These are phyloP conservation scores for Kazachstania psychrophila DNA, from an alignment of 805 yeast species.

Conservation along the genomic window DNA sequence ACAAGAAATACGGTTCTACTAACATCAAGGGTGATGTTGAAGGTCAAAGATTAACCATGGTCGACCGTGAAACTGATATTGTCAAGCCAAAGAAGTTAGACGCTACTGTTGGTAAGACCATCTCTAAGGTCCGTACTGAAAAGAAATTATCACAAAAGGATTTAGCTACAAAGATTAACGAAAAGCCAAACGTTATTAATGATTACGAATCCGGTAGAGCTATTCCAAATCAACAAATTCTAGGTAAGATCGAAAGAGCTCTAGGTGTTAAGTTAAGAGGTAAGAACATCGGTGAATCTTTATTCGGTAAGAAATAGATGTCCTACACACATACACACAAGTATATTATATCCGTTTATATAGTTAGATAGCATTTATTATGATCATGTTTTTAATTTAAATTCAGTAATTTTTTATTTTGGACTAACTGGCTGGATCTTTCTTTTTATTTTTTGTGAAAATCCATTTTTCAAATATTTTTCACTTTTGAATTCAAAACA, in stretches of 20 bases:
- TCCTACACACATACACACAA: too few relatives aligned
- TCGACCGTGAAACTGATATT: conserved; percentile 89
- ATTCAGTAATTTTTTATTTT: too few relatives aligned
- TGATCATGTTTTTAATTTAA: too few relatives aligned
- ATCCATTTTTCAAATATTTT: too few relatives aligned
- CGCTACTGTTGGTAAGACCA: conserved; percentile 75
- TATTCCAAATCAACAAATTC: conserved; percentile 88
- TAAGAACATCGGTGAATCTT: conserved; percentile 86
- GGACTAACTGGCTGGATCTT: too few relatives aligned
- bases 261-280: conserved; percentile 94
- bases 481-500: too few relatives aligned
- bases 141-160: conserved; percentile 91
- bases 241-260: conserved; percentile 87
- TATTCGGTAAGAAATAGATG: conserved; percentile 40
- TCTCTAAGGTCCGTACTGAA: conserved; percentile 76
- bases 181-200: conserved; percentile 89
- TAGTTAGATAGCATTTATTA: too few relatives aligned
- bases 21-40: conserved; percentile 65
- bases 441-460: too few relatives aligned
- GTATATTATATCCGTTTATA: too few relatives aligned
- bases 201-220: conserved; percentile 98
- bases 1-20: conserved; percentile 76
- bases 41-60: conserved; percentile 89
- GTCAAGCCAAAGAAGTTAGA: conserved; percentile 88
- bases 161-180: conserved; percentile 88